Conservation (phyloP, 2,329 filamentous ascomycete genomes). For the Endocalyx cinctus region DNA sequence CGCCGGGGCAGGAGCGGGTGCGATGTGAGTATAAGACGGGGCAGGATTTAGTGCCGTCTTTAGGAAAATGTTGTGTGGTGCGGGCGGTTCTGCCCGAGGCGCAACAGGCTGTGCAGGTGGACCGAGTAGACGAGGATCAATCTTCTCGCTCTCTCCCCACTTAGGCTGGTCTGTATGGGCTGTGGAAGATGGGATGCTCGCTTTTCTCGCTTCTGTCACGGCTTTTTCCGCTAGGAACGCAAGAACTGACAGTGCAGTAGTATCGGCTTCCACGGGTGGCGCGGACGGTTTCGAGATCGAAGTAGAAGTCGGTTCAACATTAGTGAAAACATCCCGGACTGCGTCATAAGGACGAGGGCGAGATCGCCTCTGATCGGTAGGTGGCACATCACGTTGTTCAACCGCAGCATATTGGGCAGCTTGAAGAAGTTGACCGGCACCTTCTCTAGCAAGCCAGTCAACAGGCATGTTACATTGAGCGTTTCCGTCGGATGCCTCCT, state of each 20-base stretch:
- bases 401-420: conserved; percentile 18
- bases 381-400: conserved; percentile 8
- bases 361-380: conserved; percentile 16
- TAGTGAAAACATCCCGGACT: conserved; percentile 38
- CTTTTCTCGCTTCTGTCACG: conserved; percentile 5
- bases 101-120: conserved; percentile 13
- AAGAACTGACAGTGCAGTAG: conserved; percentile 24
- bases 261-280: conserved; percentile 16
- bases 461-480: conserved; percentile 4
- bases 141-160: conserved; percentile 18
- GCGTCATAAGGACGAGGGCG: conserved; percentile 39
- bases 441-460: conserved; percentile 8
- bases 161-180: conserved; percentile 6
- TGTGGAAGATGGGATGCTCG: too few relatives aligned
- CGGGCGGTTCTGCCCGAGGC: conserved; percentile 11
- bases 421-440: conserved; percentile 12
- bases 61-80: conserved; percentile 28
- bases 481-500: conserved; percentile 1
- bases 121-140: conserved; percentile 23
- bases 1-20: conserved; percentile 20
- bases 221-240: conserved; percentile 25
- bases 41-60: conserved; percentile 33
- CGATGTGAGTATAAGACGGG: conserved; percentile 22
- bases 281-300: too few relatives aligned
- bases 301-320: conserved; percentile 23